These are phyloP conservation scores for Selaginella moellendorffii DNA, from an alignment of 75 land plant species.

Conservation along the genomic window DNA sequence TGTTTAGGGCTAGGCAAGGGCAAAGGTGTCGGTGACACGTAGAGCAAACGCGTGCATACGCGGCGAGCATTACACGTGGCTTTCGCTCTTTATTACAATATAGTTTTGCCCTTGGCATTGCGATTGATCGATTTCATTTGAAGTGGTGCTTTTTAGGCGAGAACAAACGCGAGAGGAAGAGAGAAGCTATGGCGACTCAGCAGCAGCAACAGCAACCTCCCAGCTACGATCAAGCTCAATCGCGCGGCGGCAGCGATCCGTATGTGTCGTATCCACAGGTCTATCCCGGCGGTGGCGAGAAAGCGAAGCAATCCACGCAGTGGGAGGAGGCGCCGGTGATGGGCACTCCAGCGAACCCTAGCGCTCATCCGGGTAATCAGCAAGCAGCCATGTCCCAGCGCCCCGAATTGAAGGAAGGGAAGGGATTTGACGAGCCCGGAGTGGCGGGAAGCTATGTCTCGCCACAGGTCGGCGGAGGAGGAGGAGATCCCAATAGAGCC, in stretches of 20 bases:
- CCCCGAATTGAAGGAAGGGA: neutral
- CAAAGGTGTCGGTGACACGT: too few relatives aligned
- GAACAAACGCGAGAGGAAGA: too few relatives aligned
- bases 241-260: neutral
- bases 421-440: conserved; percentile 9
- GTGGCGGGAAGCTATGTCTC: neutral
- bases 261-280: neutral
- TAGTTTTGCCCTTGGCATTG: too few relatives aligned
- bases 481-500: conserved; percentile 8
- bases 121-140: too few relatives aligned
- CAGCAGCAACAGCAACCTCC: neutral
- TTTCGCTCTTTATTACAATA: too few relatives aligned
- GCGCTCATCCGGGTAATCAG: conserved; percentile 40
- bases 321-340: conserved; percentile 7
- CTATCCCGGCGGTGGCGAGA: too few relatives aligned
- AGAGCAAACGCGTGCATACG: too few relatives aligned
- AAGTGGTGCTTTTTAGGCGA: too few relatives aligned
- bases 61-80: too few relatives aligned
- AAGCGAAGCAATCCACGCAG: neutral
- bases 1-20: too few relatives aligned
- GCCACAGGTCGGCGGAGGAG: neutral
- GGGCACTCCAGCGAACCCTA: conserved; percentile 44
- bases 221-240: neutral
- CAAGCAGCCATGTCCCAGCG: conserved; percentile 26
- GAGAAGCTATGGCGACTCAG: too few relatives aligned